Evolutionary conservation across 257 asterid species (phyloP).

Genomic region (Mitragyna speciosa): DNA sequence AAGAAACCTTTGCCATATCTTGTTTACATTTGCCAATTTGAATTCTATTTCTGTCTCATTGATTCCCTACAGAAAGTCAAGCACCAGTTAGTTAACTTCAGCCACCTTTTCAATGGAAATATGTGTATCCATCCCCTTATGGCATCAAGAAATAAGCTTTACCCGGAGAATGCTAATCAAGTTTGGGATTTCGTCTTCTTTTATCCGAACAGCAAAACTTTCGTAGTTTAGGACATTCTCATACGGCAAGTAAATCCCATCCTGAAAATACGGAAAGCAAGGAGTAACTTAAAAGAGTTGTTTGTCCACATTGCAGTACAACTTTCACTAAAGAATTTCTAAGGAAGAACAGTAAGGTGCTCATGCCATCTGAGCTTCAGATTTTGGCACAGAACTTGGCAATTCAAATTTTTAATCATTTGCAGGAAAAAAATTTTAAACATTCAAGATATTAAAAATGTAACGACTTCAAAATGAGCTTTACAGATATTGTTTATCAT

Average conservation of each 20-base stretch:
- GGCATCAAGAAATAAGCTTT: constrained; percentile 27
- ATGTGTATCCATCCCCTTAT: background rate
- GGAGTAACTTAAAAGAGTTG: background rate
- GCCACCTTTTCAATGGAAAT: background rate
- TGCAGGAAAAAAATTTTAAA: background rate
- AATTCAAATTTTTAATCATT: background rate
- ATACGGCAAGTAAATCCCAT: constrained; percentile 90
- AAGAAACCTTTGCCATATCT: constrained; percentile 88
- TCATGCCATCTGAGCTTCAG: background rate
- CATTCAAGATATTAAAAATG: background rate
- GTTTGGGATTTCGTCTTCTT: constrained; percentile 83
- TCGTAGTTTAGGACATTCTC: constrained; percentile 81
- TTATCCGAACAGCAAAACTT: constrained; percentile 87
- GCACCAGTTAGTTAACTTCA: constrained; percentile 19
- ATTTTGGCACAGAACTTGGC: background rate
- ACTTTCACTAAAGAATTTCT: background rate
- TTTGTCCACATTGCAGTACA: background rate
- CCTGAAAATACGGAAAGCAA: constrained; percentile 43
- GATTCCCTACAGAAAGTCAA: constrained; percentile 47
- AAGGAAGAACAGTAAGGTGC: background rate
- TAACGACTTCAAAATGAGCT: background rate
- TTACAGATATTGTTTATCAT: background rate
- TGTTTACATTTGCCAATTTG: constrained; percentile 72
- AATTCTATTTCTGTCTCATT: constrained; percentile 77
- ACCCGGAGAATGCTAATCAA: constrained; percentile 77